Evolutionary conservation across 176 grass and related monocot species (phyloP).

Genomic region (bread wheat (Triticum aestivum)): IWGSC_CS_RefSeq_v2.1 NC_057802.1:358450738-358451237

Average conservation of each 20-base stretch:
- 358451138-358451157: not conserved
- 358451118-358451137: not conserved
- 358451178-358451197: not conserved
- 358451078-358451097: conserved; percentile 1
- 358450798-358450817: too few relatives aligned
- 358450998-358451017: conserved; percentile 10
- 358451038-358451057: not conserved
- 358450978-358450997: conserved; percentile 14
- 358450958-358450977: conserved; percentile 10
- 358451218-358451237: conserved; percentile 7
- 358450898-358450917: not conserved
- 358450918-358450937: conserved; percentile 40
- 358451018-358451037: conserved; percentile 28
- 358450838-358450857: too few relatives aligned
- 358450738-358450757: conserved; percentile 32
- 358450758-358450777: too few relatives aligned
- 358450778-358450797: too few relatives aligned
- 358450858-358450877: conserved; percentile 70
- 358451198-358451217: not conserved
- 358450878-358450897: conserved; percentile 55
- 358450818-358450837: too few relatives aligned
- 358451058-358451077: conserved; percentile 11
- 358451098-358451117: not conserved
- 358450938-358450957: conserved; percentile 37
- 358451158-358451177: not conserved